Base-by-base conservation (phyloP, 108 stramenopile species). In the Cyclotella baltica region DNA sequence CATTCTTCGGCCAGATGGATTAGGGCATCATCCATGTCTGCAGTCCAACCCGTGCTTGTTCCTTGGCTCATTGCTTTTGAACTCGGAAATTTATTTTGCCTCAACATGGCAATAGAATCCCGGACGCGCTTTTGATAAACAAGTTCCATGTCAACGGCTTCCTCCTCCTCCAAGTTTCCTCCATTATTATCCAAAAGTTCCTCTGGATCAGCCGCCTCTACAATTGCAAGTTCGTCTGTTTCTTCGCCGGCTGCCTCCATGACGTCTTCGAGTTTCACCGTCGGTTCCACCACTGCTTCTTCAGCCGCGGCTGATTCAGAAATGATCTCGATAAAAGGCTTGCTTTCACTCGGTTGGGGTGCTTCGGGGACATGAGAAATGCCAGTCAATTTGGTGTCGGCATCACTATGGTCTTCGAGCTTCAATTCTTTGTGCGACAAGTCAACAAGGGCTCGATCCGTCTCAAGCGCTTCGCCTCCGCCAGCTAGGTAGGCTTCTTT, bases 81-180 rank as follows among this genome's bases (percentile, higher is more conserved):
- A 15, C 36, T 65, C 15, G 11, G 0, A 29, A 3, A 36, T 57
- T n/a, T 47, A 47, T 16, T 22, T 27, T 18, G 0, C 43, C 66
- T 75, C 28, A 57, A 2, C 15, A 75, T 65, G 1, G 63, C 63
- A 23, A 75, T 51, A 20, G 73, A 75, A 4, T 75, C 63, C 66
- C 19, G 50, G 22, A 75, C 19, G 11, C 61, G 34, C 31, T 35
- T 34, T 53, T 43, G 15, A 4, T 27, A 0, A 15, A 66, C 18
- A 15, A 70, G 47, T 72, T 73, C 84, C 27, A 73, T 78, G 9
- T 85, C 88, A 33, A 84, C 78, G 51, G 63, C 58, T 62, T 72
- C 51, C 10, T 52, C 38, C 28, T 25, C 64, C 52, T 66, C 58
- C 10, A 23, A 5, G 11, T 50, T 55, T 29, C 50, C 58, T 23